Base-by-base conservation (phyloP, 805 yeast genomes). In the Candida koratica region DNA sequence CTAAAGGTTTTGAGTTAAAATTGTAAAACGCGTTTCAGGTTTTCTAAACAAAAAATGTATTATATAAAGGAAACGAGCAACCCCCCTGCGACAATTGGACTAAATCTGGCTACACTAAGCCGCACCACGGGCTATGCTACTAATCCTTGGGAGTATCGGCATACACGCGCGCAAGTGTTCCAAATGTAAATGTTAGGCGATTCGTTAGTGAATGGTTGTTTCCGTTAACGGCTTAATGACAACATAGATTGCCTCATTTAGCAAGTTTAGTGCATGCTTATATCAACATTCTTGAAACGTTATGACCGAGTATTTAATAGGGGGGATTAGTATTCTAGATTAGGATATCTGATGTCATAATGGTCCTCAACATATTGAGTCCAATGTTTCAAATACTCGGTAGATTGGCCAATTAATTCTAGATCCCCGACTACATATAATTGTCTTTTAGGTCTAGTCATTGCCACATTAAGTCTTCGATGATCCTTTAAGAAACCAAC, bases 401-500 rank as follows among this genome's bases (percentile, higher is more conserved):
- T 65, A 33, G 73, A 58, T 5, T 51, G 48, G 25, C 59, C 47
- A 33, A 88, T 53, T 2, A 86, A 73, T 48, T 84, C 95, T 68
- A 84, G 71, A 55, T 93, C 94, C 1, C 97, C 97, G 35, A 93
- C 64, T 1, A 90, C 74, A 51, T 93, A 84, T 5, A 90, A 63
- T 48, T 89, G 97, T 41, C 90, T 67, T 51, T 81, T 79, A 4
- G 96, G 84, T 46, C 98, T 69, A 0, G 97, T 89, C 54, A 90
- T 87, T 1, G 97, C 96, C 14, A 90, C 98, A 53, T 90, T 90
- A 30, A 89, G 65, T 47, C 98, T 72, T 51, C 93, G 65, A 37
- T 74, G 71, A 47, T 90, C 97, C 16, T 71, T 69, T 36, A 93
- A 61, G 52, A 90, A 93, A 7, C 97, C 97, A 31, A 89, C 81